These are phyloP conservation scores for Stephania japonica DNA, from an alignment of 164 flowering plant genomes.

Conservation along the genomic window DNA sequence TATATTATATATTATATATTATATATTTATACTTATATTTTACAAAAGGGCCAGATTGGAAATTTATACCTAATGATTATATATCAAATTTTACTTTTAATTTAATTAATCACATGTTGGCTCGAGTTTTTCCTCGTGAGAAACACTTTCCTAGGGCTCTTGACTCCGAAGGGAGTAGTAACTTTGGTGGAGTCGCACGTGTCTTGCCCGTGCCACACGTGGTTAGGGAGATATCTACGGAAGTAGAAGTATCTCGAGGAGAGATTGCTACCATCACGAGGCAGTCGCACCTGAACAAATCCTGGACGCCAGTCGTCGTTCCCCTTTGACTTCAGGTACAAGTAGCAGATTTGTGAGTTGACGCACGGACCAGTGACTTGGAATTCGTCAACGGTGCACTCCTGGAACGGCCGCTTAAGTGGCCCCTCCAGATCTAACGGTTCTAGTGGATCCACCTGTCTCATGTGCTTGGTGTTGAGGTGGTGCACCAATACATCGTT, in stretches of 20 bases:
- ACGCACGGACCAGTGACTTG: conserved; percentile 43
- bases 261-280: conserved; percentile 22
- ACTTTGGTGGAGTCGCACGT: conserved; percentile 32
- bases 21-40: too few species aligned
- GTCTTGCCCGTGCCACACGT: conserved; percentile 61
- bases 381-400: conserved; percentile 50
- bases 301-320: conserved; percentile 63
- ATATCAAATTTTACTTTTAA: too few species aligned
- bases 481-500: conserved; percentile 40
- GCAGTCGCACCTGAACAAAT: conserved; percentile 36
- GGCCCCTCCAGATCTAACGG: conserved; percentile 37
- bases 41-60: too few species aligned
- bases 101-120: too few species aligned
- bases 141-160: conserved; percentile 41
- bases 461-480: conserved; percentile 44
- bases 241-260: conserved; percentile 45
- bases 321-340: conserved; percentile 47
- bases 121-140: too few species aligned
- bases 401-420: conserved; percentile 44
- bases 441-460: conserved; percentile 38
- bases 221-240: conserved; percentile 46
- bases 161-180: conserved; percentile 58
- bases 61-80: too few species aligned
- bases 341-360: conserved; percentile 48
- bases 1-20: too few species aligned